Evolutionary conservation across 805 yeast species (phyloP).

Genomic region (Spathaspora boniae): DNA sequence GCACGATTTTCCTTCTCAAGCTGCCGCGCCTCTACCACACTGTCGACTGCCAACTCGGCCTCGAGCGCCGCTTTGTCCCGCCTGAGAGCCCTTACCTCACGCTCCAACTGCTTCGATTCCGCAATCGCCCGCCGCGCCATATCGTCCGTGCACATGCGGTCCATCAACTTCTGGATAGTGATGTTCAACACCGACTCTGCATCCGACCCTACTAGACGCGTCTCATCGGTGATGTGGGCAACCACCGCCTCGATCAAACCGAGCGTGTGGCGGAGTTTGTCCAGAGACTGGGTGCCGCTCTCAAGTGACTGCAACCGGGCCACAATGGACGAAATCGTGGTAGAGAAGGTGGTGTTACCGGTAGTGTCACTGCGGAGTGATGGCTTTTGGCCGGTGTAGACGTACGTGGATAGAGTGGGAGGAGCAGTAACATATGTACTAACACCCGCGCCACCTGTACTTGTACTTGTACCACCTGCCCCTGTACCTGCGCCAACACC

Average conservation of each 20-base stretch:
- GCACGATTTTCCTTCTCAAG: conserved; percentile 21
- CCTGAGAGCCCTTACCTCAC: conserved; percentile 19
- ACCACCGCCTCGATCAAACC: conserved; percentile 29
- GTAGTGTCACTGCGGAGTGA: no score
- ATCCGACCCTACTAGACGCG: conserved; percentile 18
- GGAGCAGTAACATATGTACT: no score
- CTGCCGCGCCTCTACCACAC: conserved; percentile 17
- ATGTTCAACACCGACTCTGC: conserved; percentile 26
- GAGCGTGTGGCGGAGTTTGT: conserved; percentile 24
- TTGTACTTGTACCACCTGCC: no score
- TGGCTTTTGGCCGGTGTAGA: no score
- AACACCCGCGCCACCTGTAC: no score
- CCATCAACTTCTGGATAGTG: conserved; percentile 33
- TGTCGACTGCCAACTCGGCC: conserved; percentile 19
- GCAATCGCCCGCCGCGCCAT: conserved; percentile 32
- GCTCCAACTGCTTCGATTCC: conserved; percentile 24
- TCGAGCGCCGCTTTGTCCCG: conserved; percentile 19
- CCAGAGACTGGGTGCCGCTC: conserved; percentile 19
- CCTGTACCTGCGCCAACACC: no score
- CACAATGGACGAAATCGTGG: conserved; percentile 20
- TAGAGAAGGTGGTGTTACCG: not conserved
- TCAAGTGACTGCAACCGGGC: conserved; percentile 20
- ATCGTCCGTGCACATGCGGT: conserved; percentile 31
- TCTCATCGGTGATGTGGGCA: conserved; percentile 27
- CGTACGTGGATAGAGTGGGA: no score